phyloP scores from a whole-genome alignment of 2,329 filamentous ascomycete species.

The Neofusicoccum ribis region DNA sequence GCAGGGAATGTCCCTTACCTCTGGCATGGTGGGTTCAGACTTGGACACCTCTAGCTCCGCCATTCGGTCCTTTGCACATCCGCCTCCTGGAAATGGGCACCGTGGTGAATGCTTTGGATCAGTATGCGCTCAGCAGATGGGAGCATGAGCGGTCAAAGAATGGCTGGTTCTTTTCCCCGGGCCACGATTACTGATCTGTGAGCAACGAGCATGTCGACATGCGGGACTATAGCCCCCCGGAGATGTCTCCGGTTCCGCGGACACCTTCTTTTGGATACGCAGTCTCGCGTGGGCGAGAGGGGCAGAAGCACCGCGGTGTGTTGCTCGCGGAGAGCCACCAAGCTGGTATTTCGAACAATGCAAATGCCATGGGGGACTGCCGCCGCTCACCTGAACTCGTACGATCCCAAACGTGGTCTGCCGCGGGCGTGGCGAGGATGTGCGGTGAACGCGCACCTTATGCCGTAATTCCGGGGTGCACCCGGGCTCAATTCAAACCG shows the following conservation, averaged over 20 bases:
- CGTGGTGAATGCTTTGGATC: not conserved
- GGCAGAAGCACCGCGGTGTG: not conserved
- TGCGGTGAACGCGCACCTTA: not conserved
- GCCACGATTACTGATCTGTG: conserved; percentile 1
- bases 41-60: not conserved
- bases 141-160: too few species aligned
- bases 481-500: not conserved
- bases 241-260: not conserved
- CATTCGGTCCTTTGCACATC: conserved; percentile 9
- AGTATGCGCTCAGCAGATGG: not conserved
- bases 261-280: not conserved
- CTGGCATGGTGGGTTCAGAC: not conserved
- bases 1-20: not conserved
- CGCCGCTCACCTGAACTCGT: conserved; percentile 9
- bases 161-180: not conserved
- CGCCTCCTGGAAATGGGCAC: not conserved
- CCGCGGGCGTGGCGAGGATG: not conserved
- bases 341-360: not conserved
- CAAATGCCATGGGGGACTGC: not conserved
- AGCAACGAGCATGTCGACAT: not conserved
- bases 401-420: not conserved
- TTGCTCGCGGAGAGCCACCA: not conserved
- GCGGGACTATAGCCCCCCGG: not conserved
- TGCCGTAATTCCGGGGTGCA: conserved; percentile 1
- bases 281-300: not conserved